Evolutionary conservation across 2,329 filamentous ascomycete genomes (phyloP), one percentile per base, ranked within the genome.

Genomic region (Exophiala sp.): DNA sequence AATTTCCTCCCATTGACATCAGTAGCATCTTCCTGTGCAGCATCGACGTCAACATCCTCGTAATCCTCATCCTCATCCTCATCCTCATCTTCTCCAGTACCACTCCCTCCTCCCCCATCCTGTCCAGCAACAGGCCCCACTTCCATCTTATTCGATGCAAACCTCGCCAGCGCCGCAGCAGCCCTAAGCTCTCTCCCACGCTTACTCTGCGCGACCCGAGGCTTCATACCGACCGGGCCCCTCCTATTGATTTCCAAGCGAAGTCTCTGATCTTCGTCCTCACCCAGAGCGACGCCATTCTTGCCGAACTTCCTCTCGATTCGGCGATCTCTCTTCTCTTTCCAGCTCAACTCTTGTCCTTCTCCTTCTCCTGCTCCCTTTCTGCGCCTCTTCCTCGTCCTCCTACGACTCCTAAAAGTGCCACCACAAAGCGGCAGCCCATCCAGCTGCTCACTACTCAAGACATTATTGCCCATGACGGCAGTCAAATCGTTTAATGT

Each of bases 361-460:
- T 51, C 61, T 24, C 8, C 8, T 76, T 77, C 46, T n/a, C n/a
- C n/a, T n/a, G 77, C 72, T 63, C 80, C 83, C 18, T 68, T 68
- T n/a, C n/a, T n/a, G n/a, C n/a, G n/a, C 50, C 73, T 70, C 60
- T 75, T 72, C 49, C 73, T 70, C 60, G 75, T 72, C 49, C 79
- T 73, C 55, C 75, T 73, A 32, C 75, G 67, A 34, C 72, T 68
- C 22, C 79, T 73, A 64, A 85, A 95, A 2, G 86, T 89, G 1
- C 88, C 88, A 55, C 88, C 88, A 61, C 88, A 95, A 1, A 93
- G 70, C 64, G 88, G 82, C 62, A 87, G 79, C 0, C 84, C 80
- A 39, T 87, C 68, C 13, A 72, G 64, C 55, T 86, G 81, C 29
- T 74, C 73, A 0, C 73, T 71, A 1, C 66, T 65, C 8, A 80